These are phyloP conservation scores for Lepiota venenata DNA, from an alignment of 768 basidiomycete species.

Conservation along the genomic window DNA sequence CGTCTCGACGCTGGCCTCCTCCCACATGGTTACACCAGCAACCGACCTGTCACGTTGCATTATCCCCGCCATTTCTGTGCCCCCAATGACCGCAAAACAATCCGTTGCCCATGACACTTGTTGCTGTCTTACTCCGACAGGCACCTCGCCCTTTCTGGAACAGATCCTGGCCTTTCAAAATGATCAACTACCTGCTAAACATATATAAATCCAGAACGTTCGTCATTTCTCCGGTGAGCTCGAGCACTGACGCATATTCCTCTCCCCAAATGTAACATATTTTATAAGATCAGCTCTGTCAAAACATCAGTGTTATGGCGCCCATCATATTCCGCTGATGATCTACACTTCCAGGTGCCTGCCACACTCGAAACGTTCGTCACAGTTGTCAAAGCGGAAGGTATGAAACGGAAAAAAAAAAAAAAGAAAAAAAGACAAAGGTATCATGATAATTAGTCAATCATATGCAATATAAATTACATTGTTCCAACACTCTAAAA, in stretches of 20 bases:
- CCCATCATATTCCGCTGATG: neutral
- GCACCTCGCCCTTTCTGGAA: too few species aligned
- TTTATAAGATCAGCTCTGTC: too few species aligned
- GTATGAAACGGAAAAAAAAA: neutral
- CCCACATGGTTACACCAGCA: conserved; percentile 5
- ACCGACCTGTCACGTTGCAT: neutral
- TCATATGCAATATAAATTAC: conserved; percentile 31
- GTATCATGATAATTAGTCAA: conserved; percentile 10
- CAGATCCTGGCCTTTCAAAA: too few species aligned
- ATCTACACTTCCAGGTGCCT: too few species aligned
- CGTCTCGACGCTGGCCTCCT: too few species aligned
- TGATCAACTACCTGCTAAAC: too few species aligned
- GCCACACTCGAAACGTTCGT: neutral
- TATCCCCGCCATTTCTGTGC: neutral
- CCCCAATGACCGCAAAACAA: too few species aligned
- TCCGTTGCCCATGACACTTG: neutral
- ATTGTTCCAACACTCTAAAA: conserved; percentile 23
- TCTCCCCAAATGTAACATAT: too few species aligned
- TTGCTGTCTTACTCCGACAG: too few species aligned
- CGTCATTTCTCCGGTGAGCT: too few species aligned
- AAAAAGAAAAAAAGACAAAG: neutral
- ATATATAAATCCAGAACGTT: too few species aligned
- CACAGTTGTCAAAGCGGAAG: neutral
- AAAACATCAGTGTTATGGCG: neutral
- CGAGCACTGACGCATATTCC: too few species aligned